Conservation (phyloP, 345 rosid genomes). For the Aurinia saxatilis region DNA sequence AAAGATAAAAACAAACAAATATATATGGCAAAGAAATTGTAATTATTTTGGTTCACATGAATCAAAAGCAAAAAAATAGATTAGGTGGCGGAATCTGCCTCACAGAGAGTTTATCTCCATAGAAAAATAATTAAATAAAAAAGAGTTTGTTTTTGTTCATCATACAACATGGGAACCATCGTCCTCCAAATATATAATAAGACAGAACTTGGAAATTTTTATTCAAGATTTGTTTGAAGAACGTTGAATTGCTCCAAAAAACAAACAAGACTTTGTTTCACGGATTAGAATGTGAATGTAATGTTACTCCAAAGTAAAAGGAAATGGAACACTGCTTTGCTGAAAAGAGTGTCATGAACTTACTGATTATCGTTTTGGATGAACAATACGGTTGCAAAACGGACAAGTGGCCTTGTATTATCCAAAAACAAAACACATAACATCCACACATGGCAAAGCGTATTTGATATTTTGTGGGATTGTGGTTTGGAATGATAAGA, state of each 20-base stretch:
- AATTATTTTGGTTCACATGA: conserved; percentile 26
- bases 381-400: too few species aligned
- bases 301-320: too few species aligned
- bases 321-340: too few species aligned
- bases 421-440: too few species aligned
- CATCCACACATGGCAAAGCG: background rate
- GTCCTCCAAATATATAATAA: conserved; percentile 8
- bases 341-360: too few species aligned
- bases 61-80: conserved; percentile 3
- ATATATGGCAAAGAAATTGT: conserved; percentile 14
- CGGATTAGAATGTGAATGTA: too few species aligned
- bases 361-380: too few species aligned
- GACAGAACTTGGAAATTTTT: background rate
- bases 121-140: background rate
- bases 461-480: background rate
- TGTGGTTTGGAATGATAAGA: background rate
- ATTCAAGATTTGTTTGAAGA: background rate
- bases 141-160: conserved; percentile 7
- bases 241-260: too few species aligned
- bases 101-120: conserved; percentile 47
- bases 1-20: conserved; percentile 6
- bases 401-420: too few species aligned
- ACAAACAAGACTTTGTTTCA: too few species aligned
- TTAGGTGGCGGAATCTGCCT: conserved; percentile 53
- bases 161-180: conserved; percentile 29